Evolutionary conservation across 441 rosid species (phyloP), one percentile per base, ranked within the genome.

Genomic region (Croton laevigatus): DNA sequence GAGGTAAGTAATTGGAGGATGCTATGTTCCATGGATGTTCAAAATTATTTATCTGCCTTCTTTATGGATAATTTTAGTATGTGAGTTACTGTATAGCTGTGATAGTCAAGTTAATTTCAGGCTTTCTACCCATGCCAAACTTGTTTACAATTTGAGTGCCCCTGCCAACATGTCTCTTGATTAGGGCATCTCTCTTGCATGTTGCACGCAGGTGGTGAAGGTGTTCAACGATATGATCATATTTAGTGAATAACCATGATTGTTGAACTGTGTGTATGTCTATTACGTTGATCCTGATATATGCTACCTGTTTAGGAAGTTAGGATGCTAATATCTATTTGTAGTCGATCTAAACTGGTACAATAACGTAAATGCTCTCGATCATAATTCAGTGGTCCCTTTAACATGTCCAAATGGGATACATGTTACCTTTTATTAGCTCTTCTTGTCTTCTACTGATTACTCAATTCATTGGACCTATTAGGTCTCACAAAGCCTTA

Each of bases 1-100:
- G 77, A 95, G 98, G 99, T 57, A 57, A 27, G 13, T 57, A 3
- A 2, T 27, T 19, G 36, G 7, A 11, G 1, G 7, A 27, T 17
- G 6, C 13, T 14, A 16, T 27, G 19, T 19, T 62, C 16, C 20
- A 19, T 38, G 38, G 37, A 63, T 45, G 17, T 12, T 12, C 6
- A 14, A 17, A 10, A 19, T 8, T 17, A 53, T 53, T 20, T 52
- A 4, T 52, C 19, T 8, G 23, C 36, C 17, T 22, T 55, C 27
- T 19, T n/a, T 49, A 4, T 14, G 19, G 53, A 6, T 49, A 7
- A 17, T 49, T 0, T 5, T 49, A 12, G 5, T 16, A 16, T 59
- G 42, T 6, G 5, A 17, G 7, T 2, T 59, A 20, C 17, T 6
- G 1, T 34, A 59, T 61, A 12, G 22, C 3, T 37, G 11, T 17